Evolutionary conservation across 202 grass and related monocot genomes (phyloP), one percentile per base, ranked within the genome.

Genomic region (Panicum hallii): DNA sequence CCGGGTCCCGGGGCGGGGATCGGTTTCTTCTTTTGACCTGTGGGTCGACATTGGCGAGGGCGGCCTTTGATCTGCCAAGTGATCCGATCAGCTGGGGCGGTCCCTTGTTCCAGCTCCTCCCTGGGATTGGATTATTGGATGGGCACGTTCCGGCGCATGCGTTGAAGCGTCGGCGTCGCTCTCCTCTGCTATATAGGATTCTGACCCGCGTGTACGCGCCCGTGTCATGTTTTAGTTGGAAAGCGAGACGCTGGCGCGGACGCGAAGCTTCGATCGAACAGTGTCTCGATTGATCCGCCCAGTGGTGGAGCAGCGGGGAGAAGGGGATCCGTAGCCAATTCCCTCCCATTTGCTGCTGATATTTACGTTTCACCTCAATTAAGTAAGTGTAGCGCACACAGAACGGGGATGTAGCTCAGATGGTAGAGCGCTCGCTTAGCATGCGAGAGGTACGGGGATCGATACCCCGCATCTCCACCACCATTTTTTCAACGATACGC

Each of bases 351-450:
- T 45, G 36, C 36, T 38, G 36, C 2, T 9, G 43, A 46, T 46
- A 11, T 11, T 47, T 47, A 12, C 45, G 1, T 47, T 47, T 26
- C 26, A 26, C 26, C 26, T 26, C 1, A 26, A 26, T 26, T 26
- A 26, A 26, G 26, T 26, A 26, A 26, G 0, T 26, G 26, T 26
- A 1, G 26, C 1, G 26, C 26, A 26, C 26, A 26, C 26, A 26
- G 26, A 26, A 20, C 2, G 79, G 87, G 87, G 61, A 81, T 81
- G 82, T 89, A 86, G 88, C 88, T 89, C 83, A 86, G 70, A 86
- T 89, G 87, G 86, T 88, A 86, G 66, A 83, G 86, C 63, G 72
- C 86, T 88, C 86, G 86, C 85, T 83, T 88, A 83, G 79, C 86
- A 88, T 83, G 79, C 86, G 87, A 89, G 82, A 89, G 77, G 82